These are phyloP conservation scores for Russula sp. DNA, from an alignment of 768 basidiomycete genomes.

Conservation along the genomic window DNA sequence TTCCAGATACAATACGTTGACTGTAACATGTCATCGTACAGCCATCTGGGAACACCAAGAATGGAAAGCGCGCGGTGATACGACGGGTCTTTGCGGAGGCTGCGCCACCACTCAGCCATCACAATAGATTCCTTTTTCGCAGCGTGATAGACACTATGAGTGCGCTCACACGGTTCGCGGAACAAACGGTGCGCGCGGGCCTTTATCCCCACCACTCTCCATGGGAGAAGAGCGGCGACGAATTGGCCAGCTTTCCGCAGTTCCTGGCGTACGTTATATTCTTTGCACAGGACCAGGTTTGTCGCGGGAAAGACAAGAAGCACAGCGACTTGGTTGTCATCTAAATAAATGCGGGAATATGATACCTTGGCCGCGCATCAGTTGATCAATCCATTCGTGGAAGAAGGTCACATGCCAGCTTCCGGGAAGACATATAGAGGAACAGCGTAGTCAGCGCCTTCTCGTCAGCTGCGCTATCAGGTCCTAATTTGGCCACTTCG, in stretches of 20 bases:
- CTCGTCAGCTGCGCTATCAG: slow-evolving; percentile 35
- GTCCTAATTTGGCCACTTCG: slow-evolving; percentile 47
- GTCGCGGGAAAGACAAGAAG: slow-evolving; percentile 48
- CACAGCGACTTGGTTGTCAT: slow-evolving; percentile 41
- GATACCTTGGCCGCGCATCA: slow-evolving; percentile 12
- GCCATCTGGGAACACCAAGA: slow-evolving; percentile 14
- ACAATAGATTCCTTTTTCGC: background rate
- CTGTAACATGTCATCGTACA: slow-evolving; percentile 12
- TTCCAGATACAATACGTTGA: slow-evolving; percentile 18
- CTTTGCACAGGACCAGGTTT: slow-evolving; percentile 29
- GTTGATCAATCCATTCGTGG: slow-evolving; percentile 2
- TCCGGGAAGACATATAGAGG: slow-evolving; percentile 45
- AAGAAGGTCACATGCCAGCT: slow-evolving; percentile 9
- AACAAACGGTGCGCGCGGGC: slow-evolving; percentile 22
- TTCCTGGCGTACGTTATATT: slow-evolving; percentile 38
- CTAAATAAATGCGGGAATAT: slow-evolving; percentile 40
- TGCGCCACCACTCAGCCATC: background rate
- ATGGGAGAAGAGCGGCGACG: slow-evolving; percentile 43
- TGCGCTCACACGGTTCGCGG: slow-evolving; percentile 9
- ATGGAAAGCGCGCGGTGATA: slow-evolving; percentile 18
- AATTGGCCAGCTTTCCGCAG: slow-evolving; percentile 29
- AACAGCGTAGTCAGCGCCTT: slow-evolving; percentile 36
- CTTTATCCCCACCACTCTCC: slow-evolving; percentile 33
- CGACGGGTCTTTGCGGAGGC: slow-evolving; percentile 4
- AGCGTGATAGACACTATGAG: background rate